Evolutionary conservation across 176 grass and related monocot genomes (phyloP).

Genomic region (maize (Zea mays)): DNA sequence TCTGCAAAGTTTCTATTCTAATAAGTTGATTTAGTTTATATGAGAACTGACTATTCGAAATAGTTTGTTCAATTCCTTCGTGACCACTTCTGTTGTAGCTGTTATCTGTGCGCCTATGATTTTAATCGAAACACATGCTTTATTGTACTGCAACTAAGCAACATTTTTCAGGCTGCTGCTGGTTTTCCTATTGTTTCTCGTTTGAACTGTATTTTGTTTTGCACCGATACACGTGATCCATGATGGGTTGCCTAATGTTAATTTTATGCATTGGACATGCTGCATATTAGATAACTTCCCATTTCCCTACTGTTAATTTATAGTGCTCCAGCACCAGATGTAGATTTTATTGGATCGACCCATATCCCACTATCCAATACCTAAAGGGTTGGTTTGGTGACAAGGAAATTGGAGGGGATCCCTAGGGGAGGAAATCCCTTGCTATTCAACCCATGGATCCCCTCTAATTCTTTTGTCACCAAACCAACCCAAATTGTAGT

Average conservation of each 20-base stretch:
- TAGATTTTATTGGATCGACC: neutral
- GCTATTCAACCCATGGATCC: too few species aligned
- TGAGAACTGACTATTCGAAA: neutral
- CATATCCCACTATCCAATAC: neutral
- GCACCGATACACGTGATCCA: neutral
- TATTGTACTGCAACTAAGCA: neutral
- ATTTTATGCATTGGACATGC: neutral
- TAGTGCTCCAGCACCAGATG: neutral
- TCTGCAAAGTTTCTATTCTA: neutral
- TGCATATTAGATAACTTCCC: neutral
- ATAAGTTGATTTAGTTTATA: neutral
- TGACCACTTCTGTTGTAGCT: constrained; percentile 1
- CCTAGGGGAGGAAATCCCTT: too few species aligned
- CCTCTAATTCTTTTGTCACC: too few species aligned
- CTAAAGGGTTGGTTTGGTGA: neutral
- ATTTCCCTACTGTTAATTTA: too few species aligned
- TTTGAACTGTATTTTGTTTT: constrained; percentile 1
- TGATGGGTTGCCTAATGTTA: neutral
- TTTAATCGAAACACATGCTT: neutral
- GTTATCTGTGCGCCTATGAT: neutral
- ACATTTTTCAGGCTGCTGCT: neutral
- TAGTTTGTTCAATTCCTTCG: constrained; percentile 1
- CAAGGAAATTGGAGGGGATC: too few species aligned
- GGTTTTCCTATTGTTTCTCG: constrained; percentile 2
- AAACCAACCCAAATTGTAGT: neutral